Conservation (phyloP, 202 grass and related monocot species). For the Bolboschoenoplectus hybrid region DNA sequence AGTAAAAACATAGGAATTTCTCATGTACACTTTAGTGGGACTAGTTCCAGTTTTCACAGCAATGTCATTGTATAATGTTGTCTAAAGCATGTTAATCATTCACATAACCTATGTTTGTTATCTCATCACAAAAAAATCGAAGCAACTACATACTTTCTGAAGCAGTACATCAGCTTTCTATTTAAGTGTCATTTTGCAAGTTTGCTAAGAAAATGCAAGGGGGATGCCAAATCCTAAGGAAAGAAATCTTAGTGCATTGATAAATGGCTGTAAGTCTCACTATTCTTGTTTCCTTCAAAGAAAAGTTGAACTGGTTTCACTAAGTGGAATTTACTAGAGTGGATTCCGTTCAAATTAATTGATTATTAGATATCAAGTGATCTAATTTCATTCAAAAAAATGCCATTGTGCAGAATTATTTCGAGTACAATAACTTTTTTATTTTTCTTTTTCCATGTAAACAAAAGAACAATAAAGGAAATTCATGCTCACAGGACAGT, state of each 20-base stretch:
- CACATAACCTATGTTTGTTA: not conserved
- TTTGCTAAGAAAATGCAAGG: not conserved
- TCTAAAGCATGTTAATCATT: not conserved
- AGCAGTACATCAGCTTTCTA: conserved; percentile 1
- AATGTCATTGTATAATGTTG: conserved; percentile 12
- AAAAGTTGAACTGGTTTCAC: not conserved
- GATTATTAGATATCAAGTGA: not conserved
- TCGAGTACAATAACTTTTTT: not conserved
- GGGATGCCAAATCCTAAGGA: not conserved
- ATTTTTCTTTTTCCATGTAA: not conserved
- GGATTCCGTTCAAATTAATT: not conserved
- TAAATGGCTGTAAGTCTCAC: not conserved
- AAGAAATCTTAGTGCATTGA: not conserved
- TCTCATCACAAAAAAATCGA: not conserved
- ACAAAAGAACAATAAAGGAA: conserved; percentile 17
- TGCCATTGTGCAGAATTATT: not conserved
- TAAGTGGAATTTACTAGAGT: conserved; percentile 12
- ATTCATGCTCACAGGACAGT: conserved; percentile 7
- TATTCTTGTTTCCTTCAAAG: not conserved
- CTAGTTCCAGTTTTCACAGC: not conserved
- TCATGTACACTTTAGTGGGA: not conserved
- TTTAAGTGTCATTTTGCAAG: conserved; percentile 17
- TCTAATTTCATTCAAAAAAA: conserved; percentile 3
- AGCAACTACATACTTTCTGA: conserved; percentile 13
- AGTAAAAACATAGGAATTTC: not conserved